Conservation (phyloP, 2,329 filamentous ascomycete species). For the Fusarium fujikuroi region DNA sequence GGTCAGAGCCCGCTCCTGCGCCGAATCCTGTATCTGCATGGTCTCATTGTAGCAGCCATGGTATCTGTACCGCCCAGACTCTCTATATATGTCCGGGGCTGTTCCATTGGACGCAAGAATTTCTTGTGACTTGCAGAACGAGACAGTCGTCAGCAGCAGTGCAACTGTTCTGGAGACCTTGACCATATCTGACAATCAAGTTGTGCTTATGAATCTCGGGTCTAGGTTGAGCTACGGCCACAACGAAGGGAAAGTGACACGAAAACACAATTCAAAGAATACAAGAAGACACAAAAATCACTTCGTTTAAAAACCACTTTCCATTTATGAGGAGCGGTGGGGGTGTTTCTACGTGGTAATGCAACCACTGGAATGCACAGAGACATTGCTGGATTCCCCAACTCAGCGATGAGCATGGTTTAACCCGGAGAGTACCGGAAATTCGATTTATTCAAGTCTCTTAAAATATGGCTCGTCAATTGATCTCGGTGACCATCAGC, state of each 20-base stretch:
- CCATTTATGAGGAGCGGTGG: background rate
- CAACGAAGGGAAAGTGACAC: background rate
- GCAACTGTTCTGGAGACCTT: background rate
- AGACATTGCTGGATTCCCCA: constrained; percentile 17
- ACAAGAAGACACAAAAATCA: background rate
- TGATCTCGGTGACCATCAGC: too few relatives aligned
- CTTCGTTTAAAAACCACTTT: background rate
- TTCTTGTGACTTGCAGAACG: constrained; percentile 23
- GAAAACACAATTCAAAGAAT: background rate
- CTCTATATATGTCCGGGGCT: constrained; percentile 48
- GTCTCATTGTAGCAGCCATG: constrained; percentile 70
- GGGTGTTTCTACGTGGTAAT: background rate
- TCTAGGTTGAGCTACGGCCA: too few relatives aligned
- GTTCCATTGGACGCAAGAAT: constrained; percentile 21
- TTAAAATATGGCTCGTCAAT: background rate
- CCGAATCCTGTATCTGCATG: constrained; percentile 54
- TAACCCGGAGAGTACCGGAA: background rate
- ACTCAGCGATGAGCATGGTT: background rate
- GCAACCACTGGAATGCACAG: constrained; percentile 17
- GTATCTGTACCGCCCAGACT: constrained; percentile 58
- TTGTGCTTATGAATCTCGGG: background rate
- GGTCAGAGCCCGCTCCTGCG: constrained; percentile 58
- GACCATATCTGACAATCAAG: background rate
- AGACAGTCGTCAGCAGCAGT: constrained; percentile 22
- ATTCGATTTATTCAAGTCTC: background rate